Conservation (phyloP, 495 filamentous ascomycete genomes). For the Pyrenula aspistea region DNA sequence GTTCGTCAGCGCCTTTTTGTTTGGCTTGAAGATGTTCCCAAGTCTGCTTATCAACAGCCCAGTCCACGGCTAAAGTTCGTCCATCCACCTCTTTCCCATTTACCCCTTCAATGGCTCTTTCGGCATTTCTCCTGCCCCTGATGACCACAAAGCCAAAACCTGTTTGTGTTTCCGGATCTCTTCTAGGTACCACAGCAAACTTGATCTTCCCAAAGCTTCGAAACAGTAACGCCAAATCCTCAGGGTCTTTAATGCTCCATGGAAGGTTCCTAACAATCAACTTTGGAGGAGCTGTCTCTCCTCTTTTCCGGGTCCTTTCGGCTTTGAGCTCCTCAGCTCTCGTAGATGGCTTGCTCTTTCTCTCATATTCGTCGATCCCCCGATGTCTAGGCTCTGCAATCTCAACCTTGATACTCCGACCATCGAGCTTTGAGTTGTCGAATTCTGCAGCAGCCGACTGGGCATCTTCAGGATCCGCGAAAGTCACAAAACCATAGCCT, state of each 20-base stretch:
- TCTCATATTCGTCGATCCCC: conserved; percentile 38
- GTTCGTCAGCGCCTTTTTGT: conserved; percentile 10
- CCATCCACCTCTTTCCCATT: conserved; percentile 91
- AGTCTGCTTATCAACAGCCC: conserved; percentile 81
- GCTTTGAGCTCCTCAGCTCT: conserved; percentile 40
- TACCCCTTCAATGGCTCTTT: conserved; percentile 70
- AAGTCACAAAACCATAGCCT: conserved; percentile 94
- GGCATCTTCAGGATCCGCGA: conserved; percentile 86
- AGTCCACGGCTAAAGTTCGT: conserved; percentile 79
- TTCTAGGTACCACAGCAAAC: conserved; percentile 65
- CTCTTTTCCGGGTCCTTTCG: conserved; percentile 41
- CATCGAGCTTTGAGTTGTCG: conserved; percentile 58
- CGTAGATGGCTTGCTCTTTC: conserved; percentile 33
- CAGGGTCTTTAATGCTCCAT: conserved; percentile 82
- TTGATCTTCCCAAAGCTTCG: conserved; percentile 82
- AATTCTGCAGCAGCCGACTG: conserved; percentile 65
- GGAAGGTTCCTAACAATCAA: conserved; percentile 92
- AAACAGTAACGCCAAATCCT: conserved; percentile 69
- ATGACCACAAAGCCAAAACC: conserved; percentile 93
- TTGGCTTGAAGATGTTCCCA: conserved; percentile 56
- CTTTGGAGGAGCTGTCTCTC: conserved; percentile 54
- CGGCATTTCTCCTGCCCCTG: conserved; percentile 78
- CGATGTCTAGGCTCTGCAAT: conserved; percentile 78
- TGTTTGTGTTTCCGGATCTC: conserved; percentile 50
- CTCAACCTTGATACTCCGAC: conserved; percentile 73